Evolutionary conservation across 495 filamentous ascomycete species (phyloP).

Genomic region (Halenospora varia): DNA sequence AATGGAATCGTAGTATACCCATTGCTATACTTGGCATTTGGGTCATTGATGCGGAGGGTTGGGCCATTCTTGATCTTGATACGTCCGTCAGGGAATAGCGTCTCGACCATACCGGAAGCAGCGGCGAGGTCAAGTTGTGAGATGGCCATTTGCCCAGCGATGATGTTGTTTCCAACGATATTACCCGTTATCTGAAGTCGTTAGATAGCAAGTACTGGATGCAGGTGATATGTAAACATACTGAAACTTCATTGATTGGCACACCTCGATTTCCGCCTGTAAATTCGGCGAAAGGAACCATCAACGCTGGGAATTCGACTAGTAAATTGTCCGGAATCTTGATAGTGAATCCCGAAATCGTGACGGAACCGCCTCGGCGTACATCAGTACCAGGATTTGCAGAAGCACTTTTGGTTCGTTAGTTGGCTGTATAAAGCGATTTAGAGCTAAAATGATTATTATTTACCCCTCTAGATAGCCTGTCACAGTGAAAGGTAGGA

Average conservation of each 20-base stretch:
- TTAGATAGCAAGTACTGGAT: slow-evolving; percentile 23
- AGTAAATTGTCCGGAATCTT: slow-evolving; percentile 38
- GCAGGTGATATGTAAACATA: no score
- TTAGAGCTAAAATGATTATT: no score
- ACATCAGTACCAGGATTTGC: slow-evolving; percentile 22
- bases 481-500: no score
- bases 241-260: no score
- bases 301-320: slow-evolving; percentile 36
- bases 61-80: slow-evolving; percentile 34
- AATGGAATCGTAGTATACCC: slow-evolving; percentile 28
- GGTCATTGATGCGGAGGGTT: slow-evolving; percentile 38
- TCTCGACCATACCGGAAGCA: slow-evolving; percentile 32
- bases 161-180: slow-evolving; percentile 28
- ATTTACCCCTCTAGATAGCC: no score
- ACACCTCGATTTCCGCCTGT: no score
- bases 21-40: slow-evolving; percentile 33
- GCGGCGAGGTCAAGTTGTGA: slow-evolving; percentile 27
- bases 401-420: no score
- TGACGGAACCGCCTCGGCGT: slow-evolving; percentile 35
- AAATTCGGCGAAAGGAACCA: slow-evolving; percentile 35
- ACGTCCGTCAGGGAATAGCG: slow-evolving; percentile 26
- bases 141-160: slow-evolving; percentile 34
- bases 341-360: slow-evolving; percentile 34
- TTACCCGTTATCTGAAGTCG: slow-evolving; percentile 36
- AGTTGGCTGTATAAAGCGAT: no score